These are phyloP conservation scores for Arthrobotrys sinensis DNA, from an alignment of 2,329 filamentous ascomycete genomes.

Conservation along the genomic window DNA sequence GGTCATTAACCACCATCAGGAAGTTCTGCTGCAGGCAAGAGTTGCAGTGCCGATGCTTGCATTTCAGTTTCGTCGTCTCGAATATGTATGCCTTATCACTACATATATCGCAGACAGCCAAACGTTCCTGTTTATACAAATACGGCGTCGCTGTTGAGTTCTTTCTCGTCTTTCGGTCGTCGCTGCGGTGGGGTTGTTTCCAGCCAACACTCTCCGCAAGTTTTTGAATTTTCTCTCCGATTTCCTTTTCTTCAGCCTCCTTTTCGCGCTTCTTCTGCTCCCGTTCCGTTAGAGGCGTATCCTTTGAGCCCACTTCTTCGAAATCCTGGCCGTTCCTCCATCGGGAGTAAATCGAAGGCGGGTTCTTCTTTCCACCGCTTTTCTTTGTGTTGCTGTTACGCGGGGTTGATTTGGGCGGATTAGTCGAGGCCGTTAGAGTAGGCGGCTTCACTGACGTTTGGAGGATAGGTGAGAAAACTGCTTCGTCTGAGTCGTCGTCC, in stretches of 20 bases:
- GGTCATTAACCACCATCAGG: conserved; percentile 48
- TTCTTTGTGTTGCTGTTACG: conserved; percentile 34
- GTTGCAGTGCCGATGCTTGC: conserved; percentile 54
- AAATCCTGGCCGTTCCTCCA: conserved; percentile 37
- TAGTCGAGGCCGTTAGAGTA: background rate
- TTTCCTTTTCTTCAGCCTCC: conserved; percentile 45
- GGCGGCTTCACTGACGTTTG: conserved; percentile 10
- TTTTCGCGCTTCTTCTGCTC: conserved; percentile 28
- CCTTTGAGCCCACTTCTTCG: conserved; percentile 8
- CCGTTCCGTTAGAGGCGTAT: background rate
- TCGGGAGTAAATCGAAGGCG: conserved; percentile 12
- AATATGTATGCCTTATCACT: conserved; percentile 36
- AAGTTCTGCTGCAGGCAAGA: conserved; percentile 50
- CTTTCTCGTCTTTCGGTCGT: conserved; percentile 46
- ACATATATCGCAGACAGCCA: conserved; percentile 42
- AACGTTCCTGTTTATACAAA: conserved; percentile 50
- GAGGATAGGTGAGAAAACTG: background rate
- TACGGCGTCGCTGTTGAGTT: conserved; percentile 50
- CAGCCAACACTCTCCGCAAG: conserved; percentile 51
- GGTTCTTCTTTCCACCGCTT: conserved; percentile 30
- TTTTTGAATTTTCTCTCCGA: conserved; percentile 39
- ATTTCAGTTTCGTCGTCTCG: conserved; percentile 29
- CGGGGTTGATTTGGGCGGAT: conserved; percentile 19
- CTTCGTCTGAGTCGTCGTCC: conserved; percentile 12
- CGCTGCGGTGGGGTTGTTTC: conserved; percentile 41